Evolutionary conservation across 2,329 filamentous ascomycete genomes (phyloP), one percentile per base, ranked within the genome.

Genomic region (Ophiocordyceps unilateralis): DNA sequence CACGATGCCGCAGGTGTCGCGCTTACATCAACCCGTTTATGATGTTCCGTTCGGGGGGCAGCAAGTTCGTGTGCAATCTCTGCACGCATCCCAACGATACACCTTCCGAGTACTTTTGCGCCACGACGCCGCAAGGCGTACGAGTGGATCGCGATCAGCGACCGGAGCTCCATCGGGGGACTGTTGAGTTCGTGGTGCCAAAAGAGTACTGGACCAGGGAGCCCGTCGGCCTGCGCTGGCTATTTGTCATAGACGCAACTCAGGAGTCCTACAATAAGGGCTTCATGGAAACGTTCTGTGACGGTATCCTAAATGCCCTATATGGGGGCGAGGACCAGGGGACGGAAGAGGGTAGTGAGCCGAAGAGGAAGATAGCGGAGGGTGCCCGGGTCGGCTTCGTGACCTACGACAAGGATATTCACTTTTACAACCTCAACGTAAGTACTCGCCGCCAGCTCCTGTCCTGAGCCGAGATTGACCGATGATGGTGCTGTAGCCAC

Each of bases 11-110:
- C 53, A 74, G 91, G 64, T 98, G 91, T 67, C 76, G 91, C 57
- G 83, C 89, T 14, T 98, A 98, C 63, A 93, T 98, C 65, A 98
- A 98, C 57, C 91, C 91, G 2, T 98, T 98, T 59, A 96, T 98
- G 91, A 83, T 88, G 57, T 98, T 98, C 70, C 76, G 83, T 46
- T 81, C 83, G 15, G 89, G 89, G 32, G 91, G 91, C 45, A 94
- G 89, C 65, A 94, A 93, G 59, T 93, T 94, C 58, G 86, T 94
- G 42, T 98, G 91, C 67, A 98, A 98, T 57, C 84, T 98, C 64
- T 98, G 91, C 66, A 91, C 83, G 20, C 93, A 96, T 59, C 87
- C 91, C 41, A 98, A 96, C 58, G 91, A 98, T 55, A 93, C 93
- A 1, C 69, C 86, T 0, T 65, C 83, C 1, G 89, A 95, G 57